These are phyloP conservation scores for Tausonia pullulans DNA, from an alignment of 1,284 basidiomycete species.

Conservation along the genomic window DNA sequence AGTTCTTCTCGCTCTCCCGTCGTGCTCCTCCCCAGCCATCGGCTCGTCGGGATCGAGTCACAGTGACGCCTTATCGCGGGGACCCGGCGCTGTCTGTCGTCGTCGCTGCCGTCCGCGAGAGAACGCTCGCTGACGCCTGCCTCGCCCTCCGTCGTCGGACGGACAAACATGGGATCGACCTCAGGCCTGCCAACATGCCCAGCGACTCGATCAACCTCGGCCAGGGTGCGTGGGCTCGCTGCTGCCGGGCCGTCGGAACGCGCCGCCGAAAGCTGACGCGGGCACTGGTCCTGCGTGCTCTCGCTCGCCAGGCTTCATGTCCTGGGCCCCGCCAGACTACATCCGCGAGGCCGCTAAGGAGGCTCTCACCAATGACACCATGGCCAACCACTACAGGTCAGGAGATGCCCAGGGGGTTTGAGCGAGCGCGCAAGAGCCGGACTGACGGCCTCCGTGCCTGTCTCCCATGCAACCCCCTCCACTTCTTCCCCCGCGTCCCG, in stretches of 20 bases:
- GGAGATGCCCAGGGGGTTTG: no score
- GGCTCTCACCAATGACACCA: slow-evolving; percentile 52
- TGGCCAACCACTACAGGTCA: slow-evolving; percentile 69
- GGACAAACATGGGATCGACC: not conserved
- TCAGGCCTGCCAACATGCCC: slow-evolving; percentile 34
- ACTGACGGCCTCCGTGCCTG: not conserved
- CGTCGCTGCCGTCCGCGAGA: not conserved
- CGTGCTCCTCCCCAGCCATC: not conserved
- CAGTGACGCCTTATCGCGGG: not conserved
- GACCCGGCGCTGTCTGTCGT: not conserved
- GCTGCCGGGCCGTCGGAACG: not conserved
- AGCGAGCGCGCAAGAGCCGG: no score
- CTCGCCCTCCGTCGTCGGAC: not conserved
- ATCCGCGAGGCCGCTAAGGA: slow-evolving; percentile 62
- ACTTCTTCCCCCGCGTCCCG: not conserved
- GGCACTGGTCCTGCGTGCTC: slow-evolving; percentile 5
- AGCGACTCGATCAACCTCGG: slow-evolving; percentile 81
- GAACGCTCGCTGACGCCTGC: not conserved
- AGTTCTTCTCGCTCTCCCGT: not conserved
- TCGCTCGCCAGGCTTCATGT: slow-evolving; percentile 25
- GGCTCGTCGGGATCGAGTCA: not conserved
- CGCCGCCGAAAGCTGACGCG: not conserved
- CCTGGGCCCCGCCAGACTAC: slow-evolving; percentile 64
- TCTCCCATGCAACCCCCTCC: slow-evolving; percentile 5
- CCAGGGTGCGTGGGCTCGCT: slow-evolving; percentile 52